phyloP scores from a whole-genome alignment of 2,329 filamentous ascomycete species.

The Cadophora gregata region DNA sequence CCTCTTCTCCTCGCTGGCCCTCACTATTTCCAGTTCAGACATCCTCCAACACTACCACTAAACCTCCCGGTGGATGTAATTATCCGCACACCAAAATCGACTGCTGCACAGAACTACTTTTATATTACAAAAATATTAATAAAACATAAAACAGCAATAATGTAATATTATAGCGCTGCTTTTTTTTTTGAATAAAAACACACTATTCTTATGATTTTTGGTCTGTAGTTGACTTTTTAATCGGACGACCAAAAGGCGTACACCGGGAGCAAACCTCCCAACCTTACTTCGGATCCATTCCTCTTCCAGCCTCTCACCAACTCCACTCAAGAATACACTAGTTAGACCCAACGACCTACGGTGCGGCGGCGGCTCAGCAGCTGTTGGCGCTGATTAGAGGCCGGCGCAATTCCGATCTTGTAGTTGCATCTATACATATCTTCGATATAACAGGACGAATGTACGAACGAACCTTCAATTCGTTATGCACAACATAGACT shows the following conservation, averaged over 20 bases:
- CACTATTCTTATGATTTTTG: no score
- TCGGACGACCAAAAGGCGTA: no score
- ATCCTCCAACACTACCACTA: neutral
- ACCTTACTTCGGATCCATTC: neutral
- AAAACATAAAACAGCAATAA: no score
- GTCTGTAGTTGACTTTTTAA: no score
- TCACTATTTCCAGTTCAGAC: neutral
- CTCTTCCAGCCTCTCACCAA: neutral
- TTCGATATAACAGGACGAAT: neutral
- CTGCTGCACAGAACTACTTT: no score
- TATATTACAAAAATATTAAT: no score
- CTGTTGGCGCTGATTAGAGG: neutral
- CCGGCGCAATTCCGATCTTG: neutral
- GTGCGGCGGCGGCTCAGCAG: neutral
- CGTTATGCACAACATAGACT: slow-evolving; percentile 18
- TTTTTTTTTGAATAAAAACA: no score
- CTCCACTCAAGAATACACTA: neutral
- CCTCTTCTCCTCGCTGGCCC: neutral
- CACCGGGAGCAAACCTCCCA: neutral
- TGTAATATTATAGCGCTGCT: no score
- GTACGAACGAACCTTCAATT: neutral
- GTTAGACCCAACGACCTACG: neutral
- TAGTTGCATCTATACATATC: neutral
- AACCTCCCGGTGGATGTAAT: no score
- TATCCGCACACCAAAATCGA: no score